Percentiles rank a stretch among this genome's conserved stretches.
Conservation (phyloP, 208 protist genomes). For the Crithidia mellificae region DNA sequence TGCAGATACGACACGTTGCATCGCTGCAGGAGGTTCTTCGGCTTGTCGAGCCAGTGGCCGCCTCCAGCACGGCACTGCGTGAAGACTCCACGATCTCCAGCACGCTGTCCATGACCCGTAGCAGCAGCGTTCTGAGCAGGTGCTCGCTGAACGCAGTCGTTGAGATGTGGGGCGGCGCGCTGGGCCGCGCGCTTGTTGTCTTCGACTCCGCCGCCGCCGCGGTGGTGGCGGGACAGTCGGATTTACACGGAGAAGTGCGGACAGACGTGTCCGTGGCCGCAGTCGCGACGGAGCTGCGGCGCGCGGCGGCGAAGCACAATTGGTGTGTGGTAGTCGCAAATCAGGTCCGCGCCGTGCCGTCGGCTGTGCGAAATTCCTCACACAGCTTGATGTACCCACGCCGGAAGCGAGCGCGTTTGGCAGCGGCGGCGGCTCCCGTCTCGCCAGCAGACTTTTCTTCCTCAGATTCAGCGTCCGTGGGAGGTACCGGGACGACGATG, state of each 20-base stretch:
- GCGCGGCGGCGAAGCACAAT: constrained; percentile 36
- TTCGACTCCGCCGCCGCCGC: constrained; percentile 73
- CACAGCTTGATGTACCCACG: background rate
- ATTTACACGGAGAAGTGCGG: constrained; percentile 7
- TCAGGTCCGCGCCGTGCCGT: constrained; percentile 50
- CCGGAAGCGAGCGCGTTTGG: constrained; percentile 20
- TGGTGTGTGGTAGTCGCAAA: constrained; percentile 65
- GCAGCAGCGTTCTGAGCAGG: too few relatives aligned
- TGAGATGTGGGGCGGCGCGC: constrained; percentile 20
- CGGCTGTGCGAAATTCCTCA: background rate
- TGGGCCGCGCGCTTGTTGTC: constrained; percentile 45
- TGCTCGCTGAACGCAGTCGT: constrained; percentile 31
- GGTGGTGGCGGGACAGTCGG: constrained; percentile 20
- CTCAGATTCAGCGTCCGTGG: background rate
- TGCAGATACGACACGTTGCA: constrained; percentile 50
- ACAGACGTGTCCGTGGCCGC: constrained; percentile 20
- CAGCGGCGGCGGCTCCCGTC: background rate
- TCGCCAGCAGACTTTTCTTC: background rate
- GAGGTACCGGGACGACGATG: background rate
- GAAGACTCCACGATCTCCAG: too few relatives aligned
- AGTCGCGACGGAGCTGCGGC: constrained; percentile 39
- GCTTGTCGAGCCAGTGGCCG: constrained; percentile 37
- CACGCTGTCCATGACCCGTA: too few relatives aligned
- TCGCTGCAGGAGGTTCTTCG: constrained; percentile 39
- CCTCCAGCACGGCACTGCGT: too few relatives aligned